A percentile compares a stretch with the other conserved stretches of the same genome.
These are phyloP conservation scores for Cyclotella baltica DNA, from an alignment of 108 stramenopile species.

Conservation along the genomic window DNA sequence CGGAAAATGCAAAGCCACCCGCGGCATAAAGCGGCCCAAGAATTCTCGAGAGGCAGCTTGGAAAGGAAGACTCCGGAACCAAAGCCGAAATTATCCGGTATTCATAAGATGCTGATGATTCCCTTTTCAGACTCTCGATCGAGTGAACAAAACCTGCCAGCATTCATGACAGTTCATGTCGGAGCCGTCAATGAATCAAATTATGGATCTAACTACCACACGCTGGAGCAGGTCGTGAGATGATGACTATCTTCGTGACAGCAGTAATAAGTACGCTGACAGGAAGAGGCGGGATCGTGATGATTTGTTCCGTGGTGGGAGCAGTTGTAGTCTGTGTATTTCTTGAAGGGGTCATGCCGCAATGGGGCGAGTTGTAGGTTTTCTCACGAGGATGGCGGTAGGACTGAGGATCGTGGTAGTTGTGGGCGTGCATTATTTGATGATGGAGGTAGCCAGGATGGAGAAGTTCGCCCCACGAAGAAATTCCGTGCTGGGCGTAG, in stretches of 20 bases:
- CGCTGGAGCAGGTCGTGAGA: no score
- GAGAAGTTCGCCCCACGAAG: slow-evolving; percentile 16
- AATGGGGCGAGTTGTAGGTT: slow-evolving; percentile 1
- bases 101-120: neutral
- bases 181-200: neutral
- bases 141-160: neutral
- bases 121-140: neutral
- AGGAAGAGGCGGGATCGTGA: neutral
- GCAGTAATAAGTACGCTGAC: neutral
- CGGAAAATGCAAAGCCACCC: no score
- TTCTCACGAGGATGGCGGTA: neutral
- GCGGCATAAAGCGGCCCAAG: neutral
- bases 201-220: no score
- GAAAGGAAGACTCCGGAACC: neutral
- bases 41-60: neutral
- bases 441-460: slow-evolving; percentile 9
- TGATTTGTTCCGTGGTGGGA: slow-evolving; percentile 3
- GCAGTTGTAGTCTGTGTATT: neutral
- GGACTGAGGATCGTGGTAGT: neutral
- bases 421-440: neutral
- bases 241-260: neutral
- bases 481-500: slow-evolving; percentile 1
- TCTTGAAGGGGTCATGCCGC: slow-evolving; percentile 9
- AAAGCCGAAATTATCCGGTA: neutral
- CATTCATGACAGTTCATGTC: neutral